Evolutionary conservation across 306 rosid species (phyloP).

Genomic region (Geum urbanum): DNA sequence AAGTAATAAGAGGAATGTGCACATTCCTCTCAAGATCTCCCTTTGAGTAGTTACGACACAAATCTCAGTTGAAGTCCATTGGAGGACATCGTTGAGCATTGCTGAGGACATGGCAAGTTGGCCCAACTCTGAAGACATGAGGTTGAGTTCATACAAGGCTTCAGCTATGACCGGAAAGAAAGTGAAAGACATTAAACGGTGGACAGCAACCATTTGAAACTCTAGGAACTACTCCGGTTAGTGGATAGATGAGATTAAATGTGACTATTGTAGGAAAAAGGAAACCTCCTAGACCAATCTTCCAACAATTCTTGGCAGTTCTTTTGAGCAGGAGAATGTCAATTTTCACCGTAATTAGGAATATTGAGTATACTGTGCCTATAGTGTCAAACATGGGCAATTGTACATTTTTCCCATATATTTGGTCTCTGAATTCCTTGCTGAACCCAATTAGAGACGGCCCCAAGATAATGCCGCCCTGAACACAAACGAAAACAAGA

Average conservation of each 20-base stretch:
- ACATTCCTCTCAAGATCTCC: too few relatives aligned
- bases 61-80: slow-evolving; percentile 6
- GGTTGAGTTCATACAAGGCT: slow-evolving; percentile 47
- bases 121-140: slow-evolving; percentile 63
- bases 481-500: too few relatives aligned
- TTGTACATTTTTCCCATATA: not conserved
- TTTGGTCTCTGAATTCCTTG: not conserved
- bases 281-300: slow-evolving; percentile 18
- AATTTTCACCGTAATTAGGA: slow-evolving; percentile 49
- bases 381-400: not conserved
- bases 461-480: slow-evolving; percentile 14
- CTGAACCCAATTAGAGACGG: not conserved
- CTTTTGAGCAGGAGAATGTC: slow-evolving; percentile 38
- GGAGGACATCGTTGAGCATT: slow-evolving; percentile 37
- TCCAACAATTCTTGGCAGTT: slow-evolving; percentile 34
- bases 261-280: not conserved
- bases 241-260: not conserved
- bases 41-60: too few relatives aligned
- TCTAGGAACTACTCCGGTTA: not conserved
- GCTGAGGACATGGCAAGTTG: slow-evolving; percentile 54
- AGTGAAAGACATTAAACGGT: slow-evolving; percentile 8
- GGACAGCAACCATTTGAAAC: not conserved
- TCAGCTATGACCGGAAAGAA: slow-evolving; percentile 44
- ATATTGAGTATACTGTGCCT: slow-evolving; percentile 44
- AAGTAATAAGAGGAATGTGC: too few relatives aligned